Evolutionary conservation across 2,329 filamentous ascomycete genomes (phyloP), one percentile per base, ranked within the genome.

Genomic region (Coniochaeta hoffmannii): DNA sequence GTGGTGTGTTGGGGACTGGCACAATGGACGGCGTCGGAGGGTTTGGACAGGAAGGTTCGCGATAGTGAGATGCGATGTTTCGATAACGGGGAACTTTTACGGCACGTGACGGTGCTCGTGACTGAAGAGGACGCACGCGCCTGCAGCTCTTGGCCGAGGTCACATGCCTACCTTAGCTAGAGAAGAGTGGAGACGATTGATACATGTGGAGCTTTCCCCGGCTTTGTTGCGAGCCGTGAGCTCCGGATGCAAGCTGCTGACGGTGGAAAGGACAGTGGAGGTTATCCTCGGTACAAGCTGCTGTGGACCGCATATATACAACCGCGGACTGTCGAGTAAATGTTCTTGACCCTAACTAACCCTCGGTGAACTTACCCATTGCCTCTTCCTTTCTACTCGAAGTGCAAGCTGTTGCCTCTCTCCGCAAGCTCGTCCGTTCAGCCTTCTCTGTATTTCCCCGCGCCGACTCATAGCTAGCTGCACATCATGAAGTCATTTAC

Each of bases 401-500:
- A n/a, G n/a, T n/a, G n/a, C n/a, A n/a, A n/a, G n/a, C n/a, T n/a
- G 22, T 19, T 2, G 17, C 26, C 17, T 28, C 46, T 55, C 32
- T 41, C 36, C 17, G 15, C 17, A 4, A 19, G 15, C 36, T 41
- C 15, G 4, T 9, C n/a, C 5, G 9, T 22, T 22, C 12, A 26
- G 3, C 26, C 2, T 11, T n/a, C 11, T n/a, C 41, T n/a, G 12
- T 12, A 36, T 11, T 28, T 19, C 26, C n/a, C n/a, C n/a, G 4
- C 24, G 4, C 22, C 11, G 19, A 26, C 12, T n/a, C 26, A 15
- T 4, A 26, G 2, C 5, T 28, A 15, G 3, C 30, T 36, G 38
- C 36, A 28, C 52, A 67, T 55, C 49, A 78, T 78, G 71, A 79
- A 76, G 56, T 78, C 77, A 26, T 69, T 82, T 56, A 71, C 76